Base-by-base conservation (phyloP, 805 yeast genomes). In the Ogataea allantospora region DNA sequence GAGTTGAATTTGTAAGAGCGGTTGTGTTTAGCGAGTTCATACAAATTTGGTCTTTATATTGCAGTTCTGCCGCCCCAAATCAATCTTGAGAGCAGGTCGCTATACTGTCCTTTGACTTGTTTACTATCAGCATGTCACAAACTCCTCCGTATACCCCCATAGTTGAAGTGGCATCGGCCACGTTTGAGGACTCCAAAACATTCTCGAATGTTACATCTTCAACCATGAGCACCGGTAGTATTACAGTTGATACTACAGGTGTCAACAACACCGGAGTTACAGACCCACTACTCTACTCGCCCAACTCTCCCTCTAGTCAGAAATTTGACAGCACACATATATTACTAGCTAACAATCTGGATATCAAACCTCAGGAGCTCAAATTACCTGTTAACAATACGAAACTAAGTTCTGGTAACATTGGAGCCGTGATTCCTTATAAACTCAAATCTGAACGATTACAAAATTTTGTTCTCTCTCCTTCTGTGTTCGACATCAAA, bases 381-480 rank as follows among this genome's bases (percentile, higher is more conserved):
- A 25, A 26, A 9, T 10, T n/a, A 4, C 7, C 4, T 9, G 5
- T 18, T 8, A 23, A 30, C 2, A n/a, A 11, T 3, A 18, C 33
- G 7, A 24, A 18, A 10, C 8, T 18, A n/a, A 13, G 14, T 13
- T 6, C 20, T 22, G 7, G 6, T 5, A 10, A 8, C 15, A 11
- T 12, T 8, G 20, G 17, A 11, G 12, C 30, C 10, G 27, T 20
- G 11, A 16, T 20, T 12, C 40, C 35, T 2, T 52, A 48, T 33
- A 45, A 35, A 11, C 34, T 54, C 17, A 46, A 45, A 3, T 37
- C 51, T n/a, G 27, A 29, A 10, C 19, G 35, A 5, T 30, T 58
- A 11, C 41, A 47, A 12, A 35, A 33, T 16, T 53, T 48, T 41
- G 55, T 53, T 4, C 35, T 58, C 3, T 40, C 54, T 7, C 35